Evolutionary conservation across 768 basidiomycete genomes (phyloP).

Genomic region (Podaxis carcinomalis): DNA sequence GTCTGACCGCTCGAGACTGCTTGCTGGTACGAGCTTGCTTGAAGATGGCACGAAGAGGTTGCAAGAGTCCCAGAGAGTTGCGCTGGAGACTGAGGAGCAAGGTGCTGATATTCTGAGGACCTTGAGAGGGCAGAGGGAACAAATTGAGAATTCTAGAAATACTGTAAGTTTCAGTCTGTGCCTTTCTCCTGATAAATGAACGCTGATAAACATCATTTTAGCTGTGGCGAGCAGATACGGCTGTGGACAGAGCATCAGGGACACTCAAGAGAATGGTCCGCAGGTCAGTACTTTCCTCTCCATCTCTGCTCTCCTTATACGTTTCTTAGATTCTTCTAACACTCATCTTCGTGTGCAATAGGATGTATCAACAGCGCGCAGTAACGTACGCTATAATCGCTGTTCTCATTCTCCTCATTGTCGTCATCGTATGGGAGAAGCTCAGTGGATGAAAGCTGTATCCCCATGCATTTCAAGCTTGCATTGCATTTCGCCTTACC

Average conservation of each 20-base stretch:
- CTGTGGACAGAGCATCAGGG: conserved; percentile 87
- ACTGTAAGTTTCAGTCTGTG: conserved; percentile 50
- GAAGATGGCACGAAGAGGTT: conserved; percentile 83
- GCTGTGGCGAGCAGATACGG: conserved; percentile 82
- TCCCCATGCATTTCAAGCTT: neutral
- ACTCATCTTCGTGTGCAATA: conserved; percentile 28
- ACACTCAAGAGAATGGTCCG: conserved; percentile 95
- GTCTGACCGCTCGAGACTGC: conserved; percentile 73
- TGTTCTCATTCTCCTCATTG: conserved; percentile 81
- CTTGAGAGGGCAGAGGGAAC: conserved; percentile 83
- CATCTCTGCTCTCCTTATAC: conserved; percentile 14
- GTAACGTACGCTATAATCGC: conserved; percentile 83
- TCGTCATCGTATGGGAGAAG: conserved; percentile 79
- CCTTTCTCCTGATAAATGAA: neutral
- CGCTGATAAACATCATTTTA: conserved; percentile 23
- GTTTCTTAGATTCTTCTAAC: conserved; percentile 31
- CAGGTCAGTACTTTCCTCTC: conserved; percentile 52
- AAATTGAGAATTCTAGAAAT: conserved; percentile 89
- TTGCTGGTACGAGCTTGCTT: conserved; percentile 73
- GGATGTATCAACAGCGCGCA: conserved; percentile 96
- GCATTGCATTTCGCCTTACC: neutral
- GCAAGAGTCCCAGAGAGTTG: conserved; percentile 87
- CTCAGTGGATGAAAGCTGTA: conserved; percentile 29
- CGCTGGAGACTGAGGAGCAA: conserved; percentile 93
- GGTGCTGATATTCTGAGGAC: conserved; percentile 90